Evolutionary conservation across 2,329 filamentous ascomycete genomes (phyloP).

Genomic region (Knufia fluminis): DNA sequence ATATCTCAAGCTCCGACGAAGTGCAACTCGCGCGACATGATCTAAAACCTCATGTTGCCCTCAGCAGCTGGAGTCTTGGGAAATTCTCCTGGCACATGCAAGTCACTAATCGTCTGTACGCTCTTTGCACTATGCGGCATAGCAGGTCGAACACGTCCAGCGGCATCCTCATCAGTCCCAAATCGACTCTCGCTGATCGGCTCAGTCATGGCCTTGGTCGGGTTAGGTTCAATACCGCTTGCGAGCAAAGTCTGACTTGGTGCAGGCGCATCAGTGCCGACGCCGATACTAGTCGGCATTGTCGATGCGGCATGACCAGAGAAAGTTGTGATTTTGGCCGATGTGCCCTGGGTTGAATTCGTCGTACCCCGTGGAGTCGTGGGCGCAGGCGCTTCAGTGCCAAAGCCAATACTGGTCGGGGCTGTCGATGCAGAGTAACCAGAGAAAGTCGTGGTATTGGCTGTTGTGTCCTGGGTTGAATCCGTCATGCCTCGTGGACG

Average conservation of each 20-base stretch:
- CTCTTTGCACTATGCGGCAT: conserved; percentile 30
- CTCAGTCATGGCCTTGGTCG: too few species aligned
- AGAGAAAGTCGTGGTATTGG: neutral
- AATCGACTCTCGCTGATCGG: too few species aligned
- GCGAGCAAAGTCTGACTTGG: neutral
- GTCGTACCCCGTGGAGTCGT: neutral
- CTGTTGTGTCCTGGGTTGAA: conserved; percentile 11
- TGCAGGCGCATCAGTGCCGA: neutral
- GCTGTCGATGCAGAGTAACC: neutral
- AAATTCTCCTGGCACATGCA: conserved; percentile 63
- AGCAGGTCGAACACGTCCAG: conserved; percentile 1
- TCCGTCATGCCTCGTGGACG: conserved; percentile 19
- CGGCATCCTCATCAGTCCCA: neutral
- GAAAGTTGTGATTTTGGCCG: neutral
- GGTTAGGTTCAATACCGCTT: neutral
- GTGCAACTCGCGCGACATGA: too few species aligned
- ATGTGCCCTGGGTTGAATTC: neutral
- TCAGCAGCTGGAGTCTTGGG: conserved; percentile 36
- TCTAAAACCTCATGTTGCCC: too few species aligned
- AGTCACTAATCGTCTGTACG: conserved; percentile 50
- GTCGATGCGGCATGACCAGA: neutral
- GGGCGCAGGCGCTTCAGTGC: neutral
- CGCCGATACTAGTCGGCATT: neutral
- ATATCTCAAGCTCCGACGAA: too few species aligned
- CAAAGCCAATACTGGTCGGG: neutral